Evolutionary conservation across 2,329 filamentous ascomycete species (phyloP), one percentile per base, ranked within the genome.

Genomic region (Epichloe hybrida): DNA sequence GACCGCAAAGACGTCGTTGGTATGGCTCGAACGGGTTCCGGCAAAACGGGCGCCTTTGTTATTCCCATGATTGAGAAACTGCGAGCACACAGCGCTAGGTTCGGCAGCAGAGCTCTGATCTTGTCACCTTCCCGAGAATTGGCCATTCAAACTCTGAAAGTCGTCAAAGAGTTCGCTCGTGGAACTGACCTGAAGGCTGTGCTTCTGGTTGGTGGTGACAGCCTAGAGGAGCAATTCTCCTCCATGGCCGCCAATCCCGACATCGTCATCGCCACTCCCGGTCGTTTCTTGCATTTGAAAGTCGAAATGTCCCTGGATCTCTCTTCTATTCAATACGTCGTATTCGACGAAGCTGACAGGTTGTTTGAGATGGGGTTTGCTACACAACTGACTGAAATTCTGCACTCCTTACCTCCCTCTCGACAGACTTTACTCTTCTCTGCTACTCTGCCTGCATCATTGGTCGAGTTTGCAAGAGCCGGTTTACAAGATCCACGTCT

Each of bases 281-380:
- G 94, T 66, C 87, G 93, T 59, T 98, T 98, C 60, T 72, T 98
- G 58, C 93, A 98, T 74, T 70, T 98, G 56, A 94, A 97, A 69
- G 91, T 97, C 20, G 93, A 98, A 64, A 98, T 98, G 94, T 76
- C 77, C 9, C 69, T 98, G 49, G 88, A 96, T 61, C 71, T 98
- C n/a, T 88, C 84, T 0, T 95, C 88, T 4, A 84, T 98, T 54
- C 79, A 81, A 58, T 98, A 98, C 62, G 88, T 95, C 23, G 93
- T 98, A 8, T 98, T 98, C 56, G 93, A 98, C 64, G 93, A 98
- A 67, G 93, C 93, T 1, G 93, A 98, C 74, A 80, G 93, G 50
- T 74, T 98, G 20, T 98, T 98, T 67, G 93, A 98, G 64, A 96
- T 98, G 91, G 94, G 93, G 59, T 98, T 98, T 64, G 89, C 90